A percentile compares a stretch with the other conserved stretches of the same genome.
Conservation (phyloP, 2,329 filamentous ascomycete species). For the Diaporthe aspalathi region DNA sequence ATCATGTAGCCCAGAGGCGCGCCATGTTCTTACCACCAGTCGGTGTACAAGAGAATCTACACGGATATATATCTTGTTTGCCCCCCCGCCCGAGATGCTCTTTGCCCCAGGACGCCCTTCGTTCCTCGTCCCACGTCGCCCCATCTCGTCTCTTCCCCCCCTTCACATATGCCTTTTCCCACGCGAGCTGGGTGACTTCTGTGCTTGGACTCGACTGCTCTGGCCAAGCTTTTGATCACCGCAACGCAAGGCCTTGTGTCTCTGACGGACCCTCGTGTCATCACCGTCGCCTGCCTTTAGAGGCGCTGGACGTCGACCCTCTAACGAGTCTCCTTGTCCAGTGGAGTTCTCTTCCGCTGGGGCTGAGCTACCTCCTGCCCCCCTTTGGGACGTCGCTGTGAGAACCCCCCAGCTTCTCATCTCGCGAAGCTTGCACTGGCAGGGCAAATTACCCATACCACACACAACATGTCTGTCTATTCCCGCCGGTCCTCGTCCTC, state of each 20-base stretch:
- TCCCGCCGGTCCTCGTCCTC: conserved; percentile 38
- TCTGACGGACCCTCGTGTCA: conserved; percentile 17
- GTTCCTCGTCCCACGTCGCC: conserved; percentile 31
- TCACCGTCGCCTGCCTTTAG: conserved; percentile 13
- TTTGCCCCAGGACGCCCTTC: conserved; percentile 19
- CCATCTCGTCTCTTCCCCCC: conserved; percentile 12
- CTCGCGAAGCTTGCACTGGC: background rate
- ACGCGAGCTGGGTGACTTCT: conserved; percentile 16
- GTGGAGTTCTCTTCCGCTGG: background rate
- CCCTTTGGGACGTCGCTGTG: background rate
- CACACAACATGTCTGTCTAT: conserved; percentile 36
- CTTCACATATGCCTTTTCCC: background rate
- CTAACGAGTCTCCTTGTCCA: background rate
- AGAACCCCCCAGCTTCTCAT: background rate
- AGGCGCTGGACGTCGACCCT: conserved; percentile 9
- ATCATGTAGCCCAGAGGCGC: background rate
- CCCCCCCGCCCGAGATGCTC: conserved; percentile 23
- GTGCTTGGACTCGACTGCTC: conserved; percentile 2
- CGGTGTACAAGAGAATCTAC: conserved; percentile 26
- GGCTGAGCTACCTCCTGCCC: background rate
- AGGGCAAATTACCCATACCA: background rate
- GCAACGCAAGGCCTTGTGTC: conserved; percentile 2
- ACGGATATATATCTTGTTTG: conserved; percentile 37
- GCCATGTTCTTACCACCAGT: conserved; percentile 22
- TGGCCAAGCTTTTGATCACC: conserved; percentile 10